Conservation (phyloP, 108 stramenopile genomes). For the Seminavis robusta region DNA sequence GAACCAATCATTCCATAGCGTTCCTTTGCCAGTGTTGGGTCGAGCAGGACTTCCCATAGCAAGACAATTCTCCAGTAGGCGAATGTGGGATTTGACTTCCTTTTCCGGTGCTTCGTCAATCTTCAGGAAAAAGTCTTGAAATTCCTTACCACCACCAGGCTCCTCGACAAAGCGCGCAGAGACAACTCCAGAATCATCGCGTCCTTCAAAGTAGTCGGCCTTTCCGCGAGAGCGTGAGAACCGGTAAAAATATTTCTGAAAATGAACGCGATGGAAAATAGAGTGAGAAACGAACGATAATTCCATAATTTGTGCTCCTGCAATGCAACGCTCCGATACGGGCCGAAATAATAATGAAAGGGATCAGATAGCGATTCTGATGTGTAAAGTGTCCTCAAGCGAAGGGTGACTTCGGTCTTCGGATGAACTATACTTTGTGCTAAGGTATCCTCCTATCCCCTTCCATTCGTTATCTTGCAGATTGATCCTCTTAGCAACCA, state of each 20-base stretch:
- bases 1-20: constrained; percentile 75
- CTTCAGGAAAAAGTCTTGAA: constrained; percentile 40
- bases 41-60: constrained; percentile 70
- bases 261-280: constrained; percentile 1
- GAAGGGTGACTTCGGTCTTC: constrained; percentile 56
- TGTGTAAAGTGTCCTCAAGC: constrained; percentile 51
- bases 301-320: neutral
- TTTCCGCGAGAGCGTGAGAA: constrained; percentile 79
- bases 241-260: constrained; percentile 87
- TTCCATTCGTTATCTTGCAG: neutral
- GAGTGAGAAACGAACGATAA: neutral
- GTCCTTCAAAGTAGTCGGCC: constrained; percentile 86
- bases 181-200: constrained; percentile 84
- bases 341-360: constrained; percentile 1
- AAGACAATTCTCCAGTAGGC: constrained; percentile 77
- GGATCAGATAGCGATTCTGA: constrained; percentile 59
- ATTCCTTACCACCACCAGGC: constrained; percentile 47
- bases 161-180: constrained; percentile 71
- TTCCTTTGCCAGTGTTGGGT: constrained; percentile 45
- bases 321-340: neutral
- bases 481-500: neutral
- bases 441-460: constrained; percentile 36
- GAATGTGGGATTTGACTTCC: constrained; percentile 32
- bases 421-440: constrained; percentile 65
- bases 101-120: constrained; percentile 22